phyloP scores from a whole-genome alignment of 192 early-diverging fungal species.

The Linnemannia schmuckeri region DNA sequence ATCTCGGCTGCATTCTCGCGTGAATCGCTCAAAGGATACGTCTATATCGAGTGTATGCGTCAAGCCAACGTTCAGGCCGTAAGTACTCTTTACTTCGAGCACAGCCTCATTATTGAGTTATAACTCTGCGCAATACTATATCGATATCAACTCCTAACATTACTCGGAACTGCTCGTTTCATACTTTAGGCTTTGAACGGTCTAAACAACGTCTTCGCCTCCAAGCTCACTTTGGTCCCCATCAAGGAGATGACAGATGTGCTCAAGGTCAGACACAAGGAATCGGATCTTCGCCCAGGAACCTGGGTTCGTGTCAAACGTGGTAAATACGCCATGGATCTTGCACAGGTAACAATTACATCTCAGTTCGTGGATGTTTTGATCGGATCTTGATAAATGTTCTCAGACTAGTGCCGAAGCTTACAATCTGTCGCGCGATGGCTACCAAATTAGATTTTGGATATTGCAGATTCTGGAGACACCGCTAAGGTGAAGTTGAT shows the following conservation, averaged over 20 bases:
- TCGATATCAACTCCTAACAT: background rate
- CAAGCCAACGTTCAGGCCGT: slow-evolving; percentile 82
- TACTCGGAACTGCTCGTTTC: background rate
- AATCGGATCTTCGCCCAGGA: slow-evolving; percentile 71
- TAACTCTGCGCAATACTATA: background rate
- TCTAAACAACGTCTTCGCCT: slow-evolving; percentile 80
- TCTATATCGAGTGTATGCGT: slow-evolving; percentile 91
- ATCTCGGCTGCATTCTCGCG: slow-evolving; percentile 88
- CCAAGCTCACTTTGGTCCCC: slow-evolving; percentile 84
- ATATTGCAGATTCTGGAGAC: slow-evolving; percentile 77
- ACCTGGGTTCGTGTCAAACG: slow-evolving; percentile 92
- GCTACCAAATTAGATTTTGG: slow-evolving; percentile 54
- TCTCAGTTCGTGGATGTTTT: background rate
- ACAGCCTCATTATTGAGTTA: background rate
- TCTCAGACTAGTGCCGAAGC: background rate
- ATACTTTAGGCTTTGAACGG: slow-evolving; percentile 72
- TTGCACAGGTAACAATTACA: slow-evolving; percentile 79
- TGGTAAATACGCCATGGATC: slow-evolving; percentile 94
- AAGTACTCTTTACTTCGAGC: background rate
- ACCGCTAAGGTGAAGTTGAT: slow-evolving; percentile 76
- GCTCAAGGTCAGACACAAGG: slow-evolving; percentile 79
- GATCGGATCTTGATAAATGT: background rate
- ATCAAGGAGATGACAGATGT: slow-evolving; percentile 94
- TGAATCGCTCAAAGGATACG: slow-evolving; percentile 88
- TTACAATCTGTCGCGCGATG: background rate